Percentiles rank a stretch among this genome's conserved stretches.
Evolutionary conservation across 257 asterid genomes (phyloP).

Genomic region (Anisodus acutangulus): DNA sequence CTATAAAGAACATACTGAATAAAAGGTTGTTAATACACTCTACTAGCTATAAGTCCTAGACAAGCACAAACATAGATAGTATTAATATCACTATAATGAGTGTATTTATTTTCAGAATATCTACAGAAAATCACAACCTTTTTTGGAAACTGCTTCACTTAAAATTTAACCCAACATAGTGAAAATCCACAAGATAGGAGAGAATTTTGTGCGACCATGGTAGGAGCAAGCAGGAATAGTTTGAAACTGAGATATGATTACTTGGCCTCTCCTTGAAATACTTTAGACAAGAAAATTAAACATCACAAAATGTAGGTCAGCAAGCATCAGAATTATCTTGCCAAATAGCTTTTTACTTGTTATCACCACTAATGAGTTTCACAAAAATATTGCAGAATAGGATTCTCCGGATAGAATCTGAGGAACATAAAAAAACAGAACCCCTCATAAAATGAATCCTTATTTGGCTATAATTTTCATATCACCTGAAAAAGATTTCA

Average conservation of each 20-base stretch:
- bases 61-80: neutral
- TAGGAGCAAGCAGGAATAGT: neutral
- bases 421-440: neutral
- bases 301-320: neutral
- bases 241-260: neutral
- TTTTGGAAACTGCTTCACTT: neutral
- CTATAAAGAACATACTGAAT: neutral
- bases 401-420: neutral
- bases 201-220: neutral
- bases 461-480: neutral
- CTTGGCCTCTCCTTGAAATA: neutral
- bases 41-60: neutral
- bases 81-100: neutral
- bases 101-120: neutral
- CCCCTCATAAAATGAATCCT: conserved; percentile 21
- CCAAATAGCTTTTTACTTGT: conserved; percentile 5
- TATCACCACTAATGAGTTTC: conserved; percentile 20
- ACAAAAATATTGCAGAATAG: neutral
- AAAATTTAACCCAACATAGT: conserved; percentile 18
- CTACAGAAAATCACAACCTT: neutral
- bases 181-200: neutral
- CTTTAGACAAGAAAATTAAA: neutral
- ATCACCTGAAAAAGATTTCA: neutral
- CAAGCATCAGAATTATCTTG: neutral
- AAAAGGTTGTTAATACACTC: conserved; percentile 12